Conservation (phyloP, 2,329 filamentous ascomycete species). For the Xylariaceae sp. region DNA sequence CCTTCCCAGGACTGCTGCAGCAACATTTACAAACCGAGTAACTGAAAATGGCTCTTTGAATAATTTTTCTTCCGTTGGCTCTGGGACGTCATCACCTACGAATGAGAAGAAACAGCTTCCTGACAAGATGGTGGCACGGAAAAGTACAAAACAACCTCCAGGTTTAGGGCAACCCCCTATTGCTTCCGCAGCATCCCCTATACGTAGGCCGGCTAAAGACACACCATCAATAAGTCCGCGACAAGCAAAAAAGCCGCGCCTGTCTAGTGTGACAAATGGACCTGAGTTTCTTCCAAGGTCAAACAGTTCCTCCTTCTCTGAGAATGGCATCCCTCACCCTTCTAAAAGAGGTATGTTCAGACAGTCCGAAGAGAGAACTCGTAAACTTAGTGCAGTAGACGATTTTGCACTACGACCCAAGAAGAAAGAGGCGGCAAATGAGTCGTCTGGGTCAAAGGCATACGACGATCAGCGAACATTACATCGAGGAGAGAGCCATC, state of each 20-base stretch:
- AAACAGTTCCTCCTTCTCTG: constrained; percentile 17
- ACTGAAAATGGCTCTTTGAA: constrained; percentile 19
- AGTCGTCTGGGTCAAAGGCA: constrained; percentile 16
- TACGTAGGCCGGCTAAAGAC: constrained; percentile 18
- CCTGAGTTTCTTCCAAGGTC: constrained; percentile 19
- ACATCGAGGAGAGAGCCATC: constrained; percentile 13
- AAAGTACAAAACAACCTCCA: constrained; percentile 29
- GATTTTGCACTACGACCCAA: constrained; percentile 39
- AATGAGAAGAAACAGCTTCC: constrained; percentile 37
- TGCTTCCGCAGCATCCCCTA: constrained; percentile 14
- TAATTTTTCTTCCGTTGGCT: constrained; percentile 15
- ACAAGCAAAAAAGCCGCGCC: constrained; percentile 30
- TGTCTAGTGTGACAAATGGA: constrained; percentile 20
- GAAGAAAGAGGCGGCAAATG: constrained; percentile 25
- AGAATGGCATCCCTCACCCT: constrained; percentile 20
- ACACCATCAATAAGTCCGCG: constrained; percentile 17
- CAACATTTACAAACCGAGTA: background rate
- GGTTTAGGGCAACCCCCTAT: constrained; percentile 1
- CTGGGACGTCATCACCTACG: constrained; percentile 6
- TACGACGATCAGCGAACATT: constrained; percentile 20
- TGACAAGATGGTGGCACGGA: constrained; percentile 35
- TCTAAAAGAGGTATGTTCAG: constrained; percentile 24
- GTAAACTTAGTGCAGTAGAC: constrained; percentile 31
- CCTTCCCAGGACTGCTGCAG: background rate
- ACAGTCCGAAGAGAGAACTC: constrained; percentile 23